Evolutionary conservation across 805 yeast genomes (phyloP).

Genomic region (Starmerella stigmatis): DNA sequence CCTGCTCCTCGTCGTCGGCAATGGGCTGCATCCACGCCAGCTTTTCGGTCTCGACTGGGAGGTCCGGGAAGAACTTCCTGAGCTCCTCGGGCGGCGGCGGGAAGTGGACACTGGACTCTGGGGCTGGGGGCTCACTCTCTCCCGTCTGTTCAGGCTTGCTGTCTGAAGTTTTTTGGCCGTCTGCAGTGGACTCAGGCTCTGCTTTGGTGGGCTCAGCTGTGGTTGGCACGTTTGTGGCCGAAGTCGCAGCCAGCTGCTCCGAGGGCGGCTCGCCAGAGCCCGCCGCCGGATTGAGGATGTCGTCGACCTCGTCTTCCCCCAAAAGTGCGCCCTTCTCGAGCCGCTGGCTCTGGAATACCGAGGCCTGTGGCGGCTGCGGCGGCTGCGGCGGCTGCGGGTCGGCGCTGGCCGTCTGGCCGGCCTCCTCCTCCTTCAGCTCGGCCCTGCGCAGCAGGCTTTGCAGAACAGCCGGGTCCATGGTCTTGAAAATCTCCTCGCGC

Average conservation of each 20-base stretch:
- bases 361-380: neutral
- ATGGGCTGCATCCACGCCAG: conserved; percentile 87
- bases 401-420: neutral
- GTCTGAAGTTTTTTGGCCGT: too few relatives aligned
- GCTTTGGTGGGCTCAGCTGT: too few relatives aligned
- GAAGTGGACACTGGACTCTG: conserved; percentile 27
- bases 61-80: conserved; percentile 76
- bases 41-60: conserved; percentile 71
- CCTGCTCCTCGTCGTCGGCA: conserved; percentile 30
- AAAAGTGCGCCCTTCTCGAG: neutral
- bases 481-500: conserved; percentile 52
- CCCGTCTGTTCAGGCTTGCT: too few relatives aligned
- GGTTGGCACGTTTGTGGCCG: neutral
- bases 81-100: conserved; percentile 58
- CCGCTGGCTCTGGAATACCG: conserved; percentile 5
- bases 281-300: neutral
- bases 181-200: too few relatives aligned
- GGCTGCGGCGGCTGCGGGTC: neutral
- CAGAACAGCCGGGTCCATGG: conserved; percentile 59
- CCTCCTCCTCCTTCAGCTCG: conserved; percentile 36
- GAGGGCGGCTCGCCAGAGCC: neutral
- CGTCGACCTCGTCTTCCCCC: neutral
- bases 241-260: too few relatives aligned
- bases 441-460: conserved; percentile 35
- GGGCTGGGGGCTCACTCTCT: neutral